Conservation (phyloP, 148 eudicot species). For the Vaccinium myrtillus region DNA sequence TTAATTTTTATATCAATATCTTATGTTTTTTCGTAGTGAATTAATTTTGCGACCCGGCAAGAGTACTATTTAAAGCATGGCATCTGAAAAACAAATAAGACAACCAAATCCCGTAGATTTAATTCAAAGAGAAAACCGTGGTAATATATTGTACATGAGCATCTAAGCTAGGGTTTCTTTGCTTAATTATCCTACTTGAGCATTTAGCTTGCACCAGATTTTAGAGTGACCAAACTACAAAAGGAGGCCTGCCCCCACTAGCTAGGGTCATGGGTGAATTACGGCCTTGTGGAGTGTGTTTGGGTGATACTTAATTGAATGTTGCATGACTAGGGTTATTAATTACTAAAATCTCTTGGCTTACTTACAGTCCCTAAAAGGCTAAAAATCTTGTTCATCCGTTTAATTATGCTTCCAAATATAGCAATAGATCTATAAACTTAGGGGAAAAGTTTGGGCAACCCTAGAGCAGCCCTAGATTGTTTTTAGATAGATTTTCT, state of each 20-base stretch:
- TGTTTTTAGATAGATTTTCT: background rate
- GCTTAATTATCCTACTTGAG: background rate
- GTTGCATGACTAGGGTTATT: background rate
- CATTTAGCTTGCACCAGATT: background rate
- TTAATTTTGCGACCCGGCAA: background rate
- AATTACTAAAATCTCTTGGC: background rate
- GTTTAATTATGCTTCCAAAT: background rate
- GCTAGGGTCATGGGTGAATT: background rate
- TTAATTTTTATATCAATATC: no score
- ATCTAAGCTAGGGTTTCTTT: background rate
- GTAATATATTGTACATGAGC: background rate
- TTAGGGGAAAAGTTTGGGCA: background rate
- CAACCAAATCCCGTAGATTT: background rate
- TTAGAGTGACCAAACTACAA: background rate
- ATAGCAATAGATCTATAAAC: background rate
- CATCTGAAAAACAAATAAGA: background rate
- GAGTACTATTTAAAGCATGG: background rate
- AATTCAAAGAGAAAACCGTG: background rate
- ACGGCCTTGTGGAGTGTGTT: background rate
- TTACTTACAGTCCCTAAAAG: background rate
- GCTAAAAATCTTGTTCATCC: background rate
- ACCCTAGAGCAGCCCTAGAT: background rate
- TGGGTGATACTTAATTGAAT: background rate
- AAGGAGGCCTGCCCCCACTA: background rate
- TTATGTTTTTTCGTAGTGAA: no score